These are phyloP conservation scores for Hymenoscyphus fructigenus DNA, from an alignment of 2,329 filamentous ascomycete species.

Conservation along the genomic window DNA sequence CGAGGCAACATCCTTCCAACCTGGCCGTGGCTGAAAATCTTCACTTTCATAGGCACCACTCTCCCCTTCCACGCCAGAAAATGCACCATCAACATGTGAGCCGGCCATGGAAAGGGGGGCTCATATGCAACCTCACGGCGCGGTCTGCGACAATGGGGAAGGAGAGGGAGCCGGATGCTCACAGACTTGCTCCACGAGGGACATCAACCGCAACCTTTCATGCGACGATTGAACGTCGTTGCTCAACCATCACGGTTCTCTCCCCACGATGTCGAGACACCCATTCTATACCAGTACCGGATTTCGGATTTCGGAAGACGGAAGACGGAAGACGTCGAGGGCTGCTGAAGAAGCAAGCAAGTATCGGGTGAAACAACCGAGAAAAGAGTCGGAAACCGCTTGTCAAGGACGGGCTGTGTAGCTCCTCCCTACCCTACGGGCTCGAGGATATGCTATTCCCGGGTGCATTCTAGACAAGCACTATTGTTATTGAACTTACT, in stretches of 20 bases:
- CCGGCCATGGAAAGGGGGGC: background rate
- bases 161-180: background rate
- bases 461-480: background rate
- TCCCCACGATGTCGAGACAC: too few relatives aligned
- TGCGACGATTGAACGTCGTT: too few relatives aligned
- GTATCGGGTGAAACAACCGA: background rate
- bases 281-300: background rate
- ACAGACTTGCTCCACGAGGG: background rate
- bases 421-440: background rate
- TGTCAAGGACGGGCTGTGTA: background rate
- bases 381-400: background rate
- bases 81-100: background rate
- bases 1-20: background rate
- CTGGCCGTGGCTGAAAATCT: background rate
- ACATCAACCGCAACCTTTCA: background rate
- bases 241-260: too few relatives aligned
- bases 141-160: background rate
- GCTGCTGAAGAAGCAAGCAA: background rate
- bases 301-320: background rate
- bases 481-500: background rate
- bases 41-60: constrained; percentile 1
- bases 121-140: constrained; percentile 1
- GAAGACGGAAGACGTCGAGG: background rate
- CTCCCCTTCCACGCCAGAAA: background rate
- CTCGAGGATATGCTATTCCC: background rate